Evolutionary conservation across 768 basidiomycete genomes (phyloP).

Genomic region (Leccinum obscurum): DNA sequence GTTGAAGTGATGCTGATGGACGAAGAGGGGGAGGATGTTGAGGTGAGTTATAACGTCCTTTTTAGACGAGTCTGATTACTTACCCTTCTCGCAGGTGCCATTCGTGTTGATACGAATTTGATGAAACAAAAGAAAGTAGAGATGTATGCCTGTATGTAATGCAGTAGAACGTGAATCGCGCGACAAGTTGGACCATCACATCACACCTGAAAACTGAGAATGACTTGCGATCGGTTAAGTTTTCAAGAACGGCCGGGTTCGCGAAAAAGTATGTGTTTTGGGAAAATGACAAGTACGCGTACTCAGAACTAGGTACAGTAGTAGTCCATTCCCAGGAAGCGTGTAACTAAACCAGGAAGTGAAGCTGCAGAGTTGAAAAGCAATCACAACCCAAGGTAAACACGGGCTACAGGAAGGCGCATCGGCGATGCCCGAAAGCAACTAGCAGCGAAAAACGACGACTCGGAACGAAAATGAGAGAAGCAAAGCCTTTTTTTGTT

Average conservation of each 20-base stretch:
- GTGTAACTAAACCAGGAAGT: slow-evolving; percentile 46
- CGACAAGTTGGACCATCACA: not conserved
- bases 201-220: not conserved
- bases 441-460: slow-evolving; percentile 16
- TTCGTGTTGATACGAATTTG: slow-evolving; percentile 77
- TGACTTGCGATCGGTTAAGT: too few relatives aligned
- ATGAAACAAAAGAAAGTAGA: slow-evolving; percentile 10
- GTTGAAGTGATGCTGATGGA: slow-evolving; percentile 95
- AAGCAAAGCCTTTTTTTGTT: slow-evolving; percentile 47
- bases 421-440: slow-evolving; percentile 13
- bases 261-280: slow-evolving; percentile 3
- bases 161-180: slow-evolving; percentile 6
- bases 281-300: slow-evolving; percentile 10
- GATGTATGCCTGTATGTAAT: slow-evolving; percentile 8
- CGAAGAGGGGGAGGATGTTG: slow-evolving; percentile 92
- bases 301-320: slow-evolving; percentile 23
- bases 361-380: slow-evolving; percentile 24
- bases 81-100: slow-evolving; percentile 54
- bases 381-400: slow-evolving; percentile 19
- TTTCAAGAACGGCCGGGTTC: not conserved
- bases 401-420: slow-evolving; percentile 4
- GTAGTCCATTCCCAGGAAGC: slow-evolving; percentile 12
- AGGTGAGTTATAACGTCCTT: slow-evolving; percentile 47
- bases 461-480: slow-evolving; percentile 32
- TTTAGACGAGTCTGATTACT: not conserved